These are phyloP conservation scores for Suillus fuscotomentosus DNA, from an alignment of 768 basidiomycete species.

Conservation along the genomic window DNA sequence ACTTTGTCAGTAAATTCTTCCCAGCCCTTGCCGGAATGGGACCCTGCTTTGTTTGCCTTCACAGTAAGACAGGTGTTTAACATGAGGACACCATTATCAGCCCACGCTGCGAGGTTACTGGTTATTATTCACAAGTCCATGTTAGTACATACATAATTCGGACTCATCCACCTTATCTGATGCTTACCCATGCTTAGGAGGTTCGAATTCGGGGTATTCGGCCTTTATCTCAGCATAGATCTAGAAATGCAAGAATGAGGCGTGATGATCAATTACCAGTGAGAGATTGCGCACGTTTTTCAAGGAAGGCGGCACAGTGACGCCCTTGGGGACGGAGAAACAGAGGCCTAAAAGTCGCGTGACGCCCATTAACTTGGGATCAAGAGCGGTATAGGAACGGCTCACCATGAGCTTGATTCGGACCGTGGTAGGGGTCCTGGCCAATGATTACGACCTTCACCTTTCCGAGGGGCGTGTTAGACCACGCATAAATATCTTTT, in stretches of 20 bases:
- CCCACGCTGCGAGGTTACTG: conserved; percentile 82
- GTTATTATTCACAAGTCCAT: not conserved
- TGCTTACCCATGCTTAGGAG: conserved; percentile 81
- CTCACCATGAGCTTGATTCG: conserved; percentile 83
- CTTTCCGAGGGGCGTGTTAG: conserved; percentile 79
- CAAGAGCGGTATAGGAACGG: conserved; percentile 7
- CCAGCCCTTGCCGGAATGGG: conserved; percentile 88
- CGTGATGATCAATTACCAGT: conserved; percentile 10
- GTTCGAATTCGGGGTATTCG: conserved; percentile 77
- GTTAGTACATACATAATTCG: conserved; percentile 6
- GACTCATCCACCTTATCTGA: conserved; percentile 4
- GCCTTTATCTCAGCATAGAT: conserved; percentile 86
- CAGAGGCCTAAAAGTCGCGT: conserved; percentile 56
- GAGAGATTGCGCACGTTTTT: conserved; percentile 56
- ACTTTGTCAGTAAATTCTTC: conserved; percentile 87
- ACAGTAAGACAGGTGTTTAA: conserved; percentile 95
- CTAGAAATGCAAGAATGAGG: conserved; percentile 35
- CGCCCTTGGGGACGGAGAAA: conserved; percentile 86
- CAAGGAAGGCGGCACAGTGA: conserved; percentile 77
- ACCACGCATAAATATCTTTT: conserved; percentile 88
- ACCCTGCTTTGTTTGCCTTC: conserved; percentile 67
- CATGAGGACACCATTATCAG: conserved; percentile 83
- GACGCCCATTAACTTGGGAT: conserved; percentile 12
- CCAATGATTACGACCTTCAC: conserved; percentile 89
- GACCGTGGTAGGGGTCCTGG: conserved; percentile 85